Base-by-base conservation (phyloP, 371 early-diverging fungal species). In the Mucor lusitanicus region DNA sequence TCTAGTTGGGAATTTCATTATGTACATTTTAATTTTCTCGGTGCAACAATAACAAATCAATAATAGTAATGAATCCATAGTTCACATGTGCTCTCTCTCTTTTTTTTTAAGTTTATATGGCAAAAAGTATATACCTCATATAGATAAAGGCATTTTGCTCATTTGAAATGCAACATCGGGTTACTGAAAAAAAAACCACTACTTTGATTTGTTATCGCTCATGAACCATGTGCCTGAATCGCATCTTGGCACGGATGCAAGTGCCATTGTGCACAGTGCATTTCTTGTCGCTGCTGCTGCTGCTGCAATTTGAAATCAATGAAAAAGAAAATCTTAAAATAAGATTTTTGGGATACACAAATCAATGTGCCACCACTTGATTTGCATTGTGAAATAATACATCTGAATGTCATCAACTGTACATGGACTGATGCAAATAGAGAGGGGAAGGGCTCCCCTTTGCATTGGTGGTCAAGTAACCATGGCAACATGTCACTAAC, bases 311-410 rank as follows among this genome's bases (percentile, higher is more conserved):
- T n/a, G n/a, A n/a, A n/a, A 30, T 30, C 30, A 30, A 42, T 7
- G 3, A 9, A 46, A 21, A 19, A n/a, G 0, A 8, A 3, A 46
- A 46, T 54, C 54, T 54, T 28, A 13, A 12, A 28, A 28, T 28
- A 28, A 28, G 30, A 28, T 35, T 35, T 35, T 54, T 54, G 54
- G 59, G 65, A 35, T 46, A 58, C 65, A 64, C 65, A 58, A 64
- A 64, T 64, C 65, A 64, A 64, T 64, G 65, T 64, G 35, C 57
- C 65, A 64, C 65, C 57, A 33, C 33, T 35, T 55, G 37, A n/a
- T 56, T 57, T 57, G 57, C 57, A 64, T 64, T 56, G 57, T 64
- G 57, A 57, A 44, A 56, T 40, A 40, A 21, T n/a, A 53, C 23
- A 17, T 25, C 37, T 62, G 37, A 32, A 62, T 62, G 63, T 53